These are phyloP conservation scores for Oemleria cerasiformis DNA, from an alignment of 306 rosid species.

Conservation along the genomic window DNA sequence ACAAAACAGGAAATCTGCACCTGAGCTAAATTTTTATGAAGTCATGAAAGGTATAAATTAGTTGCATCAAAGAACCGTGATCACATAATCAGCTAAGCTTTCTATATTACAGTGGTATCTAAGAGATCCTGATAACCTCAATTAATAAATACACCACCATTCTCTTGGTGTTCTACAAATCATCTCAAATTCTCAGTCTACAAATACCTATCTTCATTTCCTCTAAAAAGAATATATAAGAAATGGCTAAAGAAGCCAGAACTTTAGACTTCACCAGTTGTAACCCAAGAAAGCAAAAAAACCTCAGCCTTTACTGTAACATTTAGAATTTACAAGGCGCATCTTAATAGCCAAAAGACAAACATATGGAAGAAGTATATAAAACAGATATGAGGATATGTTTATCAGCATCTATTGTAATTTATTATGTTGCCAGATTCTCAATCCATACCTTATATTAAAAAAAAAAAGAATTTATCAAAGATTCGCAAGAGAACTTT, in stretches of 20 bases:
- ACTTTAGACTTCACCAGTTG: background rate
- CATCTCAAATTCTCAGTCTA: no score
- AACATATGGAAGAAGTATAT: background rate
- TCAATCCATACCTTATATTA: background rate
- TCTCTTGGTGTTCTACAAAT: background rate
- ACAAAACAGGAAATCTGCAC: background rate
- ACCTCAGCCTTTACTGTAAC: background rate
- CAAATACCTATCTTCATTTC: background rate
- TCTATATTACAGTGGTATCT: background rate
- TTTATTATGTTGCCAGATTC: background rate
- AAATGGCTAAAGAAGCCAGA: background rate
- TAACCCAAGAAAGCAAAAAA: background rate
- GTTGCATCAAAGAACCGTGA: background rate
- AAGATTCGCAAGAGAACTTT: background rate
- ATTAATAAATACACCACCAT: background rate
- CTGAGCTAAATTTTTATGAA: background rate
- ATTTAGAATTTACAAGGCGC: background rate
- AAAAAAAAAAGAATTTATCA: background rate
- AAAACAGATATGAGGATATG: background rate
- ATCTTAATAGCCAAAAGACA: background rate
- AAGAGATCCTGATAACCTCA: background rate
- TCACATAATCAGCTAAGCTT: background rate
- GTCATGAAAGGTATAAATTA: background rate
- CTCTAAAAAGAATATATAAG: background rate
- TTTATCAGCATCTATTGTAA: background rate